A percentile compares a stretch with the other conserved stretches of the same genome.
These are phyloP conservation scores for Metroxylon sagu DNA, from an alignment of 176 grass and related monocot species.

Conservation along the genomic window DNA sequence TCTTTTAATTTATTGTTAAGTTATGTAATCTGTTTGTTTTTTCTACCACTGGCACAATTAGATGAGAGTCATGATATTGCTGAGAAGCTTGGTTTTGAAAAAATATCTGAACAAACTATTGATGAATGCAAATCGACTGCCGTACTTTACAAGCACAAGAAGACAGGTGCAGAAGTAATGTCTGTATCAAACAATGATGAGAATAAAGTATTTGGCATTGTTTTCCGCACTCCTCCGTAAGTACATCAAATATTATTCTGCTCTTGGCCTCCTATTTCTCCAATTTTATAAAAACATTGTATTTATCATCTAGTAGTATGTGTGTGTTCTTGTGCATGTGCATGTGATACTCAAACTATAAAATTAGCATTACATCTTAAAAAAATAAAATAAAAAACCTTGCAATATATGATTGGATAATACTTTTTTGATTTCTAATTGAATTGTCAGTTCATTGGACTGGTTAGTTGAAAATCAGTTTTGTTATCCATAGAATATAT, in stretches of 20 bases:
- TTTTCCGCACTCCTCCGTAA: conserved; percentile 98
- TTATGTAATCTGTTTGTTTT: conserved; percentile 25
- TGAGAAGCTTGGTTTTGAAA: conserved; percentile 74
- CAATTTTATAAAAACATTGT: too few relatives aligned
- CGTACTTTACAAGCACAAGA: conserved; percentile 91
- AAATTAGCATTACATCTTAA: too few relatives aligned
- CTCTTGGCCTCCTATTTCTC: too few relatives aligned
- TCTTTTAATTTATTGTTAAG: not conserved
- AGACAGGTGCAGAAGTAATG: conserved; percentile 90
- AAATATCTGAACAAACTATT: conserved; percentile 75
- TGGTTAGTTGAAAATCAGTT: too few relatives aligned
- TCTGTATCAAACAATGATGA: conserved; percentile 82
- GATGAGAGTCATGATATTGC: conserved; percentile 66
- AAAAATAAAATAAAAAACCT: too few relatives aligned
- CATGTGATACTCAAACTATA: too few relatives aligned
- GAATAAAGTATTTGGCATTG: conserved; percentile 97
- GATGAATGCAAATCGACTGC: conserved; percentile 91
- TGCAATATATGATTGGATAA: too few relatives aligned
- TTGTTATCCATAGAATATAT: too few relatives aligned
- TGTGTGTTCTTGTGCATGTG: too few relatives aligned
- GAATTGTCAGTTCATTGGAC: too few relatives aligned
- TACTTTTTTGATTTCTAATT: too few relatives aligned
- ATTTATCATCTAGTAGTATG: too few relatives aligned
- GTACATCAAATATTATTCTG: conserved; percentile 15
- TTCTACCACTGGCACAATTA: conserved; percentile 33